Evolutionary conservation across 1,284 basidiomycete genomes (phyloP), one percentile per base, ranked within the genome.

Genomic region (Naganishia sp.): DNA sequence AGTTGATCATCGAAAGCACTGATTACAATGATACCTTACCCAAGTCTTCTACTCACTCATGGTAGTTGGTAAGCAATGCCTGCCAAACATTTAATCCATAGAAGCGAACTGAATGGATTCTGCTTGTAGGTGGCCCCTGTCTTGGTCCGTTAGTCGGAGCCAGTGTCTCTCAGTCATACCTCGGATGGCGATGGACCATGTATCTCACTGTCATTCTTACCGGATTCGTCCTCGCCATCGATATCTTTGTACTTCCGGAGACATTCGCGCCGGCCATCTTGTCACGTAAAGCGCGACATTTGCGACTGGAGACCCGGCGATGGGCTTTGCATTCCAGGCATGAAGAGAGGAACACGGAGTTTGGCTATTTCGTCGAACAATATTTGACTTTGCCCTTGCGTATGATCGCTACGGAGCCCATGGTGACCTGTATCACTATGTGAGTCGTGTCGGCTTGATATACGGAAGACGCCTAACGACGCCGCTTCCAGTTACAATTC

Each of bases 181-280:
- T 77, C 9, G 76, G 76, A 6, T 80, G 80, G 80, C 65, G 77
- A 25, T 80, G 79, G 79, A 76, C 72, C 10, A 76, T 75, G 70
- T 77, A 75, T 67, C 68, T 75, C 18, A 64, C 70, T 43, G 71
- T 78, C 42, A 75, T 78, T 50, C 70, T 77, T 31, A 72, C 75
- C 51, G 74, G 71, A 25, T 60, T 72, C 25, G 73, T 79, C 13
- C 70, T 78, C 39, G 39, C 84, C 0, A 68, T 84, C 13, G 87
- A 88, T 3, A 47, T 88, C 0, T 78, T 88, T 55, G 83, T 81
- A 64, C 79, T 89, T 1, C 82, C 81, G 73, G 88, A 90, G 81
- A 89, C 88, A 0, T 89, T 79, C 70, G 85, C 86, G 0, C 87
- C 88, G 0, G 73, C 84, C 17, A 79, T 90, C 2, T 80, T 90